phyloP scores from a whole-genome alignment of 176 grass and related monocot species.

The Triticum turgidum region DNA sequence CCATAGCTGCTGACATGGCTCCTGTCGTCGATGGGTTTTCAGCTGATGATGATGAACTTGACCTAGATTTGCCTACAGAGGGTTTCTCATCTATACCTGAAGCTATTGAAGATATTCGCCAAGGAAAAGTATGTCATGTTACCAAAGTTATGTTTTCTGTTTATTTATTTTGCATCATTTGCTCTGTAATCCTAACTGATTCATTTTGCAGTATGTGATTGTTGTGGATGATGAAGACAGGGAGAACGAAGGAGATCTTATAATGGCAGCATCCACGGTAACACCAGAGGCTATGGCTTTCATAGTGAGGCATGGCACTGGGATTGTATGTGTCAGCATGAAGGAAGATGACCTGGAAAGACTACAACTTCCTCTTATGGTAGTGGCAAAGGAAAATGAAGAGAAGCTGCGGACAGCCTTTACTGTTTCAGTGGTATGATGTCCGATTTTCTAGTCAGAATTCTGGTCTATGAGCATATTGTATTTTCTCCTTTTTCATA shows the following conservation, averaged over 20 bases:
- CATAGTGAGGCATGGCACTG: constrained; percentile 86
- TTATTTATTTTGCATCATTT: not conserved
- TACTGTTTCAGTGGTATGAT: constrained; percentile 85
- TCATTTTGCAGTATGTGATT: constrained; percentile 75
- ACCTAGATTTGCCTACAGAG: constrained; percentile 81
- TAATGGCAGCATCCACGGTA: constrained; percentile 93
- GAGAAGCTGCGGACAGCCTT: constrained; percentile 82
- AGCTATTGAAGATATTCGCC: constrained; percentile 85
- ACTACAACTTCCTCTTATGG: constrained; percentile 83
- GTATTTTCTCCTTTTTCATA: not conserved
- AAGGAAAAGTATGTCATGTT: constrained; percentile 66
- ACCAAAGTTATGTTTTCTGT: not conserved
- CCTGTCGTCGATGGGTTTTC: constrained; percentile 23
- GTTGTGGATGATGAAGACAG: constrained; percentile 91
- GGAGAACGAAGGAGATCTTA: constrained; percentile 99
- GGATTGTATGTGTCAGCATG: constrained; percentile 99
- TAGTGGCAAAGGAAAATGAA: constrained; percentile 89
- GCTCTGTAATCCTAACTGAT: constrained; percentile 3
- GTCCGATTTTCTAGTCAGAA: not conserved
- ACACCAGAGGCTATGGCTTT: constrained; percentile 93
- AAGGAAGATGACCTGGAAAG: constrained; percentile 92
- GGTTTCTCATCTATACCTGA: constrained; percentile 85
- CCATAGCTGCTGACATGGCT: constrained; percentile 19
- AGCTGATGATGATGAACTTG: constrained; percentile 58
- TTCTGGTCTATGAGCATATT: not conserved